phyloP scores from a whole-genome alignment of 768 basidiomycete species.

The Hypholoma fasciculare region DNA sequence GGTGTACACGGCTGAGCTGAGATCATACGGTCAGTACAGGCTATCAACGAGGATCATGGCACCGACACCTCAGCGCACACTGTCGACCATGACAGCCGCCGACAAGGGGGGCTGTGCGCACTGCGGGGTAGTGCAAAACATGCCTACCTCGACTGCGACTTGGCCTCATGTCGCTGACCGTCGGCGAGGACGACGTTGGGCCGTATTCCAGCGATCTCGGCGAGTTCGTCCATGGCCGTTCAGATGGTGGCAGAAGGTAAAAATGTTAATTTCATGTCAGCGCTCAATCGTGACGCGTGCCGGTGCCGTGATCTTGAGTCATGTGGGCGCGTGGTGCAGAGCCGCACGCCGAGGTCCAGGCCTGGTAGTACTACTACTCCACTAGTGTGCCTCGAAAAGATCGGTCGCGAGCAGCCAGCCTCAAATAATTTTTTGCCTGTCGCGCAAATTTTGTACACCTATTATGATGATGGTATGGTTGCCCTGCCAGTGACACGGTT shows the following conservation, averaged over 20 bases:
- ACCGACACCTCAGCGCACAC: background rate
- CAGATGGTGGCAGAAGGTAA: slow-evolving; percentile 1
- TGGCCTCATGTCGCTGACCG: slow-evolving; percentile 48
- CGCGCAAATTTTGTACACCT: too few species aligned
- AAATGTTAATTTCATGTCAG: background rate
- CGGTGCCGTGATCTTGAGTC: background rate
- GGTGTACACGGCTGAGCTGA: slow-evolving; percentile 42
- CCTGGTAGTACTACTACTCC: too few species aligned
- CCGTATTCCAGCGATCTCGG: slow-evolving; percentile 51
- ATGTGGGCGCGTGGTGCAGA: background rate
- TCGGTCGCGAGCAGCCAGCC: too few species aligned
- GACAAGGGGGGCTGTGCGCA: background rate
- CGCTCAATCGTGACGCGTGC: background rate
- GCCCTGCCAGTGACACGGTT: too few species aligned
- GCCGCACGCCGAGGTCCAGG: background rate
- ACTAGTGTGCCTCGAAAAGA: too few species aligned
- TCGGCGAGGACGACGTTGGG: slow-evolving; percentile 47
- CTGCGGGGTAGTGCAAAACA: background rate
- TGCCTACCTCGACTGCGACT: slow-evolving; percentile 35
- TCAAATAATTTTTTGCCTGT: too few species aligned
- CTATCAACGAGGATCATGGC: background rate
- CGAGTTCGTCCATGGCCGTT: slow-evolving; percentile 40
- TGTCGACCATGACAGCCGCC: background rate
- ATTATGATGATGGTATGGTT: too few species aligned
- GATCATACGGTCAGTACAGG: slow-evolving; percentile 4